Evolutionary conservation across 2,329 filamentous ascomycete genomes (phyloP), one percentile per base, ranked within the genome.

Genomic region (Aspergillus sp.): DNA sequence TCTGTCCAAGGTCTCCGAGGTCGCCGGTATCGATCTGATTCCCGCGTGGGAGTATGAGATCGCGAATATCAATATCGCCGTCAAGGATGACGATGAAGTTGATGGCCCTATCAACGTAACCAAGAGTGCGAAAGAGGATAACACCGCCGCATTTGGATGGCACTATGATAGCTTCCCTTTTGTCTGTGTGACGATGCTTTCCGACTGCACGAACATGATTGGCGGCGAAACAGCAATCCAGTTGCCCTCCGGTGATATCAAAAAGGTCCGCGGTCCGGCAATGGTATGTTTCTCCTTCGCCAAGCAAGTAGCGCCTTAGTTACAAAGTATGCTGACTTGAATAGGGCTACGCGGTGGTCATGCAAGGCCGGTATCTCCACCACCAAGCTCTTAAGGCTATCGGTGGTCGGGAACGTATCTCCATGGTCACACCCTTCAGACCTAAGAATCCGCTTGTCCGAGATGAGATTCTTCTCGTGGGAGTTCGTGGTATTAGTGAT

Each of bases 121-220:
- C 3, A n/a, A n/a, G 6, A 7, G 3, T 42, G 36, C 5, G 1
- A 42, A n/a, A n/a, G 36, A 42, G 1, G 36, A 42, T 9, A n/a
- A 42, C 14, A 42, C 16, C 5, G 5, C 36, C 36, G 52, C 57
- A 3, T 50, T 58, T 18, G 52, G 52, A 3, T 58, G 57, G 62
- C 62, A 64, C 26, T 56, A 45, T n/a, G 86, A 88, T 69, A 85
- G 82, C 67, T 87, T 86, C 66, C 85, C 86, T 0, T 88, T 87
- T 67, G 86, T 88, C 20, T 87, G 85, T 63, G 85, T 89, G 6
- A 78, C 81, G 7, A 88, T 88, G 85, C 78, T 88, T 20, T 85
- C 83, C 42, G 85, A 88, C 66, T 86, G 84, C 64, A 80, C 78
- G 0, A 74, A 78, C 49, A 88, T 89, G 86, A 73, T 85, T 16